Conservation (phyloP, 306 rosid genomes). For the Cucumis hystrix region DNA sequence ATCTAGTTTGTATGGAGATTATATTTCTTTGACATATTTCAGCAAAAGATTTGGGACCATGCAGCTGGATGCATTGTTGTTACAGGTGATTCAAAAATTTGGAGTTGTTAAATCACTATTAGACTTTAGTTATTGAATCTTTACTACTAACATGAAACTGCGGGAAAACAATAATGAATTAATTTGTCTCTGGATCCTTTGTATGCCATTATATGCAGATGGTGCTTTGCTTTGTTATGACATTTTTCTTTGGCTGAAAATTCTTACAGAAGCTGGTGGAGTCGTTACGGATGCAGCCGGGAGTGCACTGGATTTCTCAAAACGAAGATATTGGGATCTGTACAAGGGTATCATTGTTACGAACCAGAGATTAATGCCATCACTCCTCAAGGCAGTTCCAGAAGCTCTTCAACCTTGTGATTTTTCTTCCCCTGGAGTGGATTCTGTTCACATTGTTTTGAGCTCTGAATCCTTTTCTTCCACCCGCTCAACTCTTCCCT, state of each 20-base stretch:
- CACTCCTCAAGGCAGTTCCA: conserved; percentile 57
- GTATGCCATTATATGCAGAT: not conserved
- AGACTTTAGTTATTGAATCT: not conserved
- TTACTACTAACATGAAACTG: not conserved
- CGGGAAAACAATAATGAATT: not conserved
- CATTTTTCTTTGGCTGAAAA: not conserved
- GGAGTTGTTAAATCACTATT: not conserved
- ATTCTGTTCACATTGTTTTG: not conserved
- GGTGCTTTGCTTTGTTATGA: not conserved
- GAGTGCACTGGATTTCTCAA: conserved; percentile 74
- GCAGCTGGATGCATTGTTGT: conserved; percentile 95
- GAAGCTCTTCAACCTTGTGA: conserved; percentile 41
- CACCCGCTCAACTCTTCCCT: not conserved
- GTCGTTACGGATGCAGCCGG: conserved; percentile 71
- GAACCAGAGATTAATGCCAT: conserved; percentile 87
- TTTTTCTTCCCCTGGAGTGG: not conserved
- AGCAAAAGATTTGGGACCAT: conserved; percentile 78
- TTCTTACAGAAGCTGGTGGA: conserved; percentile 81
- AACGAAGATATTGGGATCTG: conserved; percentile 69
- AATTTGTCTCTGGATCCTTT: not conserved
- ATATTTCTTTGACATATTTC: conserved; percentile 8
- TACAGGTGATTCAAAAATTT: conserved; percentile 31
- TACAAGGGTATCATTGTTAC: conserved; percentile 72
- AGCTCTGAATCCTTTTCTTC: not conserved
- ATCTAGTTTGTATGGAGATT: conserved; percentile 8